Evolutionary conservation across 805 yeast species (phyloP).

Genomic region (Myxozyma nipponensis): DNA sequence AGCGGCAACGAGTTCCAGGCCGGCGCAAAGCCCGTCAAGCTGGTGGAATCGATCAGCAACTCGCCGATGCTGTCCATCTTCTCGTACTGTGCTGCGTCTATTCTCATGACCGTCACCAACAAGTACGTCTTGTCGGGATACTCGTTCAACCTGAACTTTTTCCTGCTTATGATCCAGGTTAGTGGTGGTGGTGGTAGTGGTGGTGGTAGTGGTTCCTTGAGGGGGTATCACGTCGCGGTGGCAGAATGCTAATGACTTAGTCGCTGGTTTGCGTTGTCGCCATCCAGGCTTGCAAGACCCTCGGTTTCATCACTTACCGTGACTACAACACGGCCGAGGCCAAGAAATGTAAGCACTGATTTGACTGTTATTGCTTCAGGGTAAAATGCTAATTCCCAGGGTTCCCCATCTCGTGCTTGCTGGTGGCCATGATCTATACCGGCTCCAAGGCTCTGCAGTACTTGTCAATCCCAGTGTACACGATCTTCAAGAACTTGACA

Average conservation of each 20-base stretch:
- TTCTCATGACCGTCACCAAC: slow-evolving; percentile 95
- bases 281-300: slow-evolving; percentile 64
- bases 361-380: background rate
- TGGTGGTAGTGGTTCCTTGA: background rate
- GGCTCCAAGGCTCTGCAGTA: slow-evolving; percentile 90
- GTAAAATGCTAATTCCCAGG: slow-evolving; percentile 7
- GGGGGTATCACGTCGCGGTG: too few species aligned
- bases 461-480: slow-evolving; percentile 91
- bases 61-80: slow-evolving; percentile 27
- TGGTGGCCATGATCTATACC: slow-evolving; percentile 93
- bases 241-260: slow-evolving; percentile 5
- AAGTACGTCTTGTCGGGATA: slow-evolving; percentile 85
- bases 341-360: slow-evolving; percentile 58
- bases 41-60: slow-evolving; percentile 14
- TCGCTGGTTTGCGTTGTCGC: slow-evolving; percentile 75
- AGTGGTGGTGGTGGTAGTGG: too few species aligned
- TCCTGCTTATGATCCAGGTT: slow-evolving; percentile 78
- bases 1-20: slow-evolving; percentile 15
- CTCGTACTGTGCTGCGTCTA: slow-evolving; percentile 83
- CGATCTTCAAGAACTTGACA: slow-evolving; percentile 96
- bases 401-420: slow-evolving; percentile 83
- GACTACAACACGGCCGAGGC: slow-evolving; percentile 81
- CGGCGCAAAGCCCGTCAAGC: slow-evolving; percentile 2
- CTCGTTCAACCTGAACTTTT: slow-evolving; percentile 77
- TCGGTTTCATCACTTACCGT: slow-evolving; percentile 81